Conservation (phyloP, 805 yeast genomes). For the Saccharomyces cerevisiae region DNA sequence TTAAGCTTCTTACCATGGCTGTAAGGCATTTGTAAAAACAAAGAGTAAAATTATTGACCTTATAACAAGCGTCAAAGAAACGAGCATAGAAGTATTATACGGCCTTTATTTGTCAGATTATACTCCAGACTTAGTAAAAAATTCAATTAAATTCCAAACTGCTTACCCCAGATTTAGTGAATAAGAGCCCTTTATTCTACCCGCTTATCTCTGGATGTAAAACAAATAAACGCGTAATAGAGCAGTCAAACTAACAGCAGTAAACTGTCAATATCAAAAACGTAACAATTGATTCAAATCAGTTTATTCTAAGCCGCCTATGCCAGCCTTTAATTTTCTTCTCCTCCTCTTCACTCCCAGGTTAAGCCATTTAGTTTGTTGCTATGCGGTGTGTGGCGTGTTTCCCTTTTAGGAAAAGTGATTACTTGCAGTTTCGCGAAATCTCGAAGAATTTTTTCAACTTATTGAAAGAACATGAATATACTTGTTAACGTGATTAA, state of each 20-base stretch:
- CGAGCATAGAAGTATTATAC: background rate
- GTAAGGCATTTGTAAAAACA: background rate
- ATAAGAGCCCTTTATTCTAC: background rate
- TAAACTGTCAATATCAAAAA: background rate
- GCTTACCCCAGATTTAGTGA: background rate
- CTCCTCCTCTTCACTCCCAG: background rate
- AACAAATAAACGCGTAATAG: background rate
- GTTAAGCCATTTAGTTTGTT: background rate
- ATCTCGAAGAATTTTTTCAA: background rate
- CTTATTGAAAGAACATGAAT: background rate
- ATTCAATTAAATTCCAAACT: background rate
- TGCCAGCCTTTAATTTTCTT: background rate
- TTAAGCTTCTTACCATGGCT: slow-evolving; percentile 8
- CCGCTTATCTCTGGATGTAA: background rate
- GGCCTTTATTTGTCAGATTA: background rate
- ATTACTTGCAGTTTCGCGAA: background rate
- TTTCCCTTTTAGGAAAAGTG: background rate
- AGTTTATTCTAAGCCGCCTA: background rate
- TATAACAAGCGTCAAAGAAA: background rate
- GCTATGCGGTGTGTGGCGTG: background rate
- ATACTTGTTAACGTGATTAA: background rate
- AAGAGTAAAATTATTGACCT: background rate
- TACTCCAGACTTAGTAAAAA: background rate
- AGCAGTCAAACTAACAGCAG: background rate
- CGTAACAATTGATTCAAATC: background rate